These are phyloP conservation scores for Mortierella sp. DNA, from an alignment of 371 early-diverging fungal genomes.

Conservation along the genomic window DNA sequence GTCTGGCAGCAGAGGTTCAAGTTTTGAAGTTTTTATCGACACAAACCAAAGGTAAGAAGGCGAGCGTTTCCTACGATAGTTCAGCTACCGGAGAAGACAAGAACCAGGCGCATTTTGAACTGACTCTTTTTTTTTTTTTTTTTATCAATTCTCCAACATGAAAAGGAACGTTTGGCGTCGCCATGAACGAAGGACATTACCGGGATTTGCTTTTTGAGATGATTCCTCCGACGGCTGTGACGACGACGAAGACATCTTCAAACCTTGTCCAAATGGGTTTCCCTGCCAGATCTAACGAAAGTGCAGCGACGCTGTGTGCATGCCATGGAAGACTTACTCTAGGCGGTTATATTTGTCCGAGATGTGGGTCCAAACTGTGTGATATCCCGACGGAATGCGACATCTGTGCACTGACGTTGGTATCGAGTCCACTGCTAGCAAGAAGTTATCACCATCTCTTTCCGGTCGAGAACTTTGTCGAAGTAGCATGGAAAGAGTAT, in stretches of 20 bases:
- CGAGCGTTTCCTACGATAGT: no score
- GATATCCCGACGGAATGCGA: constrained; percentile 94
- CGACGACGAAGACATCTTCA: constrained; percentile 63
- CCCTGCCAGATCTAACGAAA: constrained; percentile 71
- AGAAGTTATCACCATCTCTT: constrained; percentile 97
- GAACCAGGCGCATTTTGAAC: not conserved
- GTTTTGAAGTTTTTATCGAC: constrained; percentile 80
- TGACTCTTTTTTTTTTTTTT: not conserved
- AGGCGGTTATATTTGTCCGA: constrained; percentile 90
- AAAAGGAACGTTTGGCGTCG: constrained; percentile 84
- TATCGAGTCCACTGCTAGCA: constrained; percentile 93
- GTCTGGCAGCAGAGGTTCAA: constrained; percentile 91
- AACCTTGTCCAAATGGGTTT: constrained; percentile 94
- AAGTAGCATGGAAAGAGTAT: constrained; percentile 62
- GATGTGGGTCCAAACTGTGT: constrained; percentile 87
- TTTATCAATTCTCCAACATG: not conserved
- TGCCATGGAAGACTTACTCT: constrained; percentile 85
- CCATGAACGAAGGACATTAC: constrained; percentile 85
- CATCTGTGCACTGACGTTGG: constrained; percentile 90
- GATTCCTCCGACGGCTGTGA: constrained; percentile 86
- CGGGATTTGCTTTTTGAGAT: constrained; percentile 82
- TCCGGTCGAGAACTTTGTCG: constrained; percentile 82
- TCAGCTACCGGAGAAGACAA: no score
- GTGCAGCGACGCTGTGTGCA: constrained; percentile 80
- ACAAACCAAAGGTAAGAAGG: constrained; percentile 83